A percentile compares a stretch with the other conserved stretches of the same genome.
Conservation (phyloP, 192 early-diverging fungal species). For the Entomortierella lignicola region DNA sequence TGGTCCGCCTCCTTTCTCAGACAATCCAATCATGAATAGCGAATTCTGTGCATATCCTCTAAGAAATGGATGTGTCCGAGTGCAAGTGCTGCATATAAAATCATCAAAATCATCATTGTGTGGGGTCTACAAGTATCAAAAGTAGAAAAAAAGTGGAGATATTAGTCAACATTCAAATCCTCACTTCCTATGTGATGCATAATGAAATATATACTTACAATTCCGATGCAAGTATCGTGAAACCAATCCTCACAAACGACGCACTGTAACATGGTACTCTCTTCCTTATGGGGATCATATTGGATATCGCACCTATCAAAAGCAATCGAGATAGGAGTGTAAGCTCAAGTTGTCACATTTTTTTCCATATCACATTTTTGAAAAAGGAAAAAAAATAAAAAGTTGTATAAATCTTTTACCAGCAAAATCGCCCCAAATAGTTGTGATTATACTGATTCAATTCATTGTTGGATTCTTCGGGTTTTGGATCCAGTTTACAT, state of each 20-base stretch:
- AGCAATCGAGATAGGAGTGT: not conserved
- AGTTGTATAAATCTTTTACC: no score
- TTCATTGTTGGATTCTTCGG: constrained; percentile 59
- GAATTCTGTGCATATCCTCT: constrained; percentile 30
- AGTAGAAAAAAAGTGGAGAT: not conserved
- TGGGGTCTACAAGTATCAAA: constrained; percentile 54
- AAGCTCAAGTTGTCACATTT: not conserved
- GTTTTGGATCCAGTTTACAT: constrained; percentile 62
- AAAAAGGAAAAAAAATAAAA: no score
- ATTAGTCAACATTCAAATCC: not conserved
- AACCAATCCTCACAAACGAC: constrained; percentile 90
- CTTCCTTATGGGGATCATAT: constrained; percentile 81
- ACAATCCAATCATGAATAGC: constrained; percentile 51
- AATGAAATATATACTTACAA: constrained; percentile 32
- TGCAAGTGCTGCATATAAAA: constrained; percentile 77
- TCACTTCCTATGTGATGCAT: not conserved
- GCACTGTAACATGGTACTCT: constrained; percentile 87
- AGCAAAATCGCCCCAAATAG: constrained; percentile 87
- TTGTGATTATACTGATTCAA: constrained; percentile 88
- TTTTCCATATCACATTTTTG: not conserved
- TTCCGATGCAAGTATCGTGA: constrained; percentile 77
- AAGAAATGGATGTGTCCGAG: constrained; percentile 58
- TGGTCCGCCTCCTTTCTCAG: constrained; percentile 20
- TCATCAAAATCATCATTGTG: constrained; percentile 69
- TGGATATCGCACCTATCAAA: constrained; percentile 71